Evolutionary conservation across 1,284 basidiomycete species (phyloP).

Genomic region (Agaricales sp.): DNA sequence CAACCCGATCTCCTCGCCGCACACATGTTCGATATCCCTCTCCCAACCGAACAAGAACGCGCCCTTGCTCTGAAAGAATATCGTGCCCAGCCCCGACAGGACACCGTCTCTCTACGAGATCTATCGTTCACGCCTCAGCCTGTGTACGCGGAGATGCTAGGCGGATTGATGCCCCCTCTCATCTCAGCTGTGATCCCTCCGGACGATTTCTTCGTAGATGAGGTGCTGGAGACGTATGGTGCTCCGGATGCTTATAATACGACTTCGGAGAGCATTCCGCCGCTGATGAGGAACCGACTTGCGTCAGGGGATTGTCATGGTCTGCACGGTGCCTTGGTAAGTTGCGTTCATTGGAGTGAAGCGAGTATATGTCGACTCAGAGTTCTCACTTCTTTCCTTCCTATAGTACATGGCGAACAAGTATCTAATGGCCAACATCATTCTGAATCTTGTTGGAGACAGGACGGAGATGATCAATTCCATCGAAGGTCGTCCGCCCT

Average conservation of each 20-base stretch:
- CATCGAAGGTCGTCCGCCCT: slow-evolving; percentile 13
- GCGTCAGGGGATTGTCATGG: neutral
- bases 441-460: slow-evolving; percentile 12
- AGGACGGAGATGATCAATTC: slow-evolving; percentile 13
- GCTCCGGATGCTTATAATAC: neutral
- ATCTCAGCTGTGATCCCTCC: neutral
- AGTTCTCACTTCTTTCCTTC: neutral
- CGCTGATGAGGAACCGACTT: neutral
- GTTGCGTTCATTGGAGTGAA: neutral
- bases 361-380: neutral
- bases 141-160: neutral
- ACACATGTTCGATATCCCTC: neutral
- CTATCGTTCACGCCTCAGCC: neutral
- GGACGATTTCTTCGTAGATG: neutral
- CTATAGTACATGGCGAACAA: slow-evolving; percentile 11
- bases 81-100: neutral
- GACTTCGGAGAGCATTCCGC: neutral
- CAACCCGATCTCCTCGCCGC: neutral
- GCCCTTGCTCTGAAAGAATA: neutral
- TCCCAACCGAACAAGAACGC: neutral
- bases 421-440: slow-evolving; percentile 9
- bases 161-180: neutral
- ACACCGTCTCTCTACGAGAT: neutral
- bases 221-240: neutral
- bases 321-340: neutral